Conservation (phyloP, 495 filamentous ascomycete genomes). For the Friedmanniomyces simplex region DNA sequence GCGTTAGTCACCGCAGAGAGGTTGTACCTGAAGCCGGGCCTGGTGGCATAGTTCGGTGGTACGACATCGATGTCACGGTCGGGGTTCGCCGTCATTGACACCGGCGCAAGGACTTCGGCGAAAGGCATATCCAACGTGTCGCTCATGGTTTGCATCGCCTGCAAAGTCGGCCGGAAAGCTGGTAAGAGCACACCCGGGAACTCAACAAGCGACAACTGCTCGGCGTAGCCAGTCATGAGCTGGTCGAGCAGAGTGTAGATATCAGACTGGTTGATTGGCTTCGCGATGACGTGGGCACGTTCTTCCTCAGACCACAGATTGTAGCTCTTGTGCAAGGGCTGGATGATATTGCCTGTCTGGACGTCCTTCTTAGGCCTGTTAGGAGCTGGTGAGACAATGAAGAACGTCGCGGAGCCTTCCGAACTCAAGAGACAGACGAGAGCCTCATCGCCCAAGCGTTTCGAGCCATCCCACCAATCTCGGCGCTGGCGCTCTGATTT, state of each 20-base stretch:
- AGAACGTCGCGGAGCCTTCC: conserved; percentile 42
- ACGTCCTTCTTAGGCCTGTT: not conserved
- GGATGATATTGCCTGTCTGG: not conserved
- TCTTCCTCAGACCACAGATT: not conserved
- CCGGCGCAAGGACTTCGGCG: conserved; percentile 45
- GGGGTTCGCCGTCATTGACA: not conserved
- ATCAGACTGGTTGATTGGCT: conserved; percentile 4
- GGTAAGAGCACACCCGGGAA: conserved; percentile 60
- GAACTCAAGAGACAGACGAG: conserved; percentile 48
- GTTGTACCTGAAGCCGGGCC: conserved; percentile 43
- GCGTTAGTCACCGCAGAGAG: conserved; percentile 39
- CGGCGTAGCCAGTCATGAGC: not conserved
- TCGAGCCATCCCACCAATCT: conserved; percentile 53
- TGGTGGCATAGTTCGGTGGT: conserved; percentile 45
- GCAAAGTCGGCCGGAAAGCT: conserved; percentile 56
- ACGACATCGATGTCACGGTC: conserved; percentile 26
- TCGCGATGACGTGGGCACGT: conserved; percentile 25
- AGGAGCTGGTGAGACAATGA: conserved; percentile 37
- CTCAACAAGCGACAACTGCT: conserved; percentile 43
- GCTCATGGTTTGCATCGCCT: conserved; percentile 51
- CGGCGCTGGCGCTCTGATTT: conserved; percentile 30
- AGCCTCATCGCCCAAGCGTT: conserved; percentile 45
- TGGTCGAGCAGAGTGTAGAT: not conserved
- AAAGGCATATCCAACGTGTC: conserved; percentile 46
- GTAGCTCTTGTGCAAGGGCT: not conserved